Evolutionary conservation across 1,284 basidiomycete genomes (phyloP).

Genomic region (Naganishia liquefaciens): DNA sequence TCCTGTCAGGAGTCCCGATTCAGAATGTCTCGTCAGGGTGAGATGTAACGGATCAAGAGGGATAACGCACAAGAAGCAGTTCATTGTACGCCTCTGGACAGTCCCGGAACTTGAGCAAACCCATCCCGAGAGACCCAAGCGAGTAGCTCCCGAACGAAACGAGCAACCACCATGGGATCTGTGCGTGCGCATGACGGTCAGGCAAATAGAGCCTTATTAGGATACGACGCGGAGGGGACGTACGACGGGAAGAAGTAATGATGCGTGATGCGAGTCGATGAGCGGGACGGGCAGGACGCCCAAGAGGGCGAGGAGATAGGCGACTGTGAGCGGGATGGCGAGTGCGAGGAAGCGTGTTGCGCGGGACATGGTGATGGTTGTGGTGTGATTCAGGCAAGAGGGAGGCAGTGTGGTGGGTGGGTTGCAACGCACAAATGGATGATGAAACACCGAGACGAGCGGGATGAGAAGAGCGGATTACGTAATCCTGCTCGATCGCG

Average conservation of each 20-base stretch:
- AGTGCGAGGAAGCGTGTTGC: constrained; percentile 60
- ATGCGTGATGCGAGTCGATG: constrained; percentile 56
- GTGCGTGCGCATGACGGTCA: background rate
- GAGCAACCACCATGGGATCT: constrained; percentile 76
- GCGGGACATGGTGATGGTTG: constrained; percentile 59
- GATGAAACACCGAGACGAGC: no score
- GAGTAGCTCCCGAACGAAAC: constrained; percentile 74
- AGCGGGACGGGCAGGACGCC: constrained; percentile 62
- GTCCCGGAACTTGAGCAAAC: constrained; percentile 68
- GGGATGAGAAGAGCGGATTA: no score
- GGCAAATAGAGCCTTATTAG: background rate
- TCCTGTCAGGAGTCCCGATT: constrained; percentile 54
- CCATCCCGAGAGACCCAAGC: constrained; percentile 69
- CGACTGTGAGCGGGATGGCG: constrained; percentile 55
- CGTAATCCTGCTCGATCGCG: no score
- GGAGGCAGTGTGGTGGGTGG: background rate
- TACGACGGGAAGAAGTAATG: constrained; percentile 65
- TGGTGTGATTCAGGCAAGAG: background rate
- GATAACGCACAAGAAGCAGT: constrained; percentile 61
- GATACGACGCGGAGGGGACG: constrained; percentile 36
- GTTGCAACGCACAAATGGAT: no score
- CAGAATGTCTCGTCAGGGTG: background rate
- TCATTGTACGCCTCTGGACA: constrained; percentile 74
- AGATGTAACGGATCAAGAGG: background rate
- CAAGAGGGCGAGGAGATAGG: constrained; percentile 63